phyloP scores from a whole-genome alignment of 768 basidiomycete species.

The Pisolithus microcarpus region DNA sequence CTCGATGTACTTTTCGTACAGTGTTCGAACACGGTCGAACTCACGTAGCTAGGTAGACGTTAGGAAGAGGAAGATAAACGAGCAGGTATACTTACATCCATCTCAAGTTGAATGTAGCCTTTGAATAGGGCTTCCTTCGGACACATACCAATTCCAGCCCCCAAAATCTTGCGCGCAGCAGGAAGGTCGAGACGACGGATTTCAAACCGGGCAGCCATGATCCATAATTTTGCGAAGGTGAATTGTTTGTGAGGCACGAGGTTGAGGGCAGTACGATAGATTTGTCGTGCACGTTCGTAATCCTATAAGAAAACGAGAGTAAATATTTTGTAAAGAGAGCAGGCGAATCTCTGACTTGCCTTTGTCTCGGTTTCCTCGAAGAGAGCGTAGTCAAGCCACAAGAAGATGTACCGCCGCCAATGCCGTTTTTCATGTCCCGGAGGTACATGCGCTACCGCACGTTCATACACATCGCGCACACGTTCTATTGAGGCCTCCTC shows the following conservation, averaged over 20 bases:
- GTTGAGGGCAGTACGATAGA: constrained; percentile 83
- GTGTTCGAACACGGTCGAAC: constrained; percentile 84
- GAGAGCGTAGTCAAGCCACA: constrained; percentile 93
- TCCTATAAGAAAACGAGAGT: constrained; percentile 44
- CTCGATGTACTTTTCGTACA: constrained; percentile 94
- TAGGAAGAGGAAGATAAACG: constrained; percentile 1
- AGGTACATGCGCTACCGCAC: constrained; percentile 92
- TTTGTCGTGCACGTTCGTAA: constrained; percentile 75
- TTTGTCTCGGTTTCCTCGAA: constrained; percentile 96
- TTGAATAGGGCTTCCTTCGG: constrained; percentile 95
- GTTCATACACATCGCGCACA: constrained; percentile 90
- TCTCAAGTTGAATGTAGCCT: constrained; percentile 90
- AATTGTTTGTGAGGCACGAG: constrained; percentile 95
- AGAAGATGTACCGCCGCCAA: constrained; percentile 84
- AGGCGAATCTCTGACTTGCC: constrained; percentile 35
- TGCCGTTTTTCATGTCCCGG: constrained; percentile 90
- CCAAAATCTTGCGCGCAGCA: constrained; percentile 84
- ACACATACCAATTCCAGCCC: constrained; percentile 89
- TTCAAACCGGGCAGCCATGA: constrained; percentile 89
- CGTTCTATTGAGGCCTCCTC: constrained; percentile 53
- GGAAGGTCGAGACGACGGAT: constrained; percentile 72
- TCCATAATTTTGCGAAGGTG: constrained; percentile 96
- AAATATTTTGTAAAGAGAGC: neutral
- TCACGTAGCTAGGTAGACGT: constrained; percentile 62
- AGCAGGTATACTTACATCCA: constrained; percentile 51